Evolutionary conservation across 1,139 yeast species (phyloP).

Genomic region (Saccharomycopsis crataegensis): DNA sequence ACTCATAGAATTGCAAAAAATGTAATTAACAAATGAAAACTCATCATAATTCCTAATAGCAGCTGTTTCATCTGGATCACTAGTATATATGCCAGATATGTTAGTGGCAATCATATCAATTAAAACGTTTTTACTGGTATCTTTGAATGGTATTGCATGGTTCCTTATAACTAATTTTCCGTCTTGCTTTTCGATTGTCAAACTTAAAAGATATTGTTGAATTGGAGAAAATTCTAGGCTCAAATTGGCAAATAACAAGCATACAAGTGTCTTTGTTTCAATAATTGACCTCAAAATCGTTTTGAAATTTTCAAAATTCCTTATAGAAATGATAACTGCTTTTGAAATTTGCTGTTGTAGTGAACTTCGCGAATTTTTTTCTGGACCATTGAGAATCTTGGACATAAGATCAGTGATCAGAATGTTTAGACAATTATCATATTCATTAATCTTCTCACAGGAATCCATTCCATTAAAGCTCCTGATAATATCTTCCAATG

Average conservation of each 20-base stretch:
- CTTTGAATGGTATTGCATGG: no score
- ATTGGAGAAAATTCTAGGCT: constrained; percentile 76
- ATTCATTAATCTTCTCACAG: background rate
- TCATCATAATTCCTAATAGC: no score
- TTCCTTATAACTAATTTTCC: background rate
- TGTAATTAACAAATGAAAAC: no score
- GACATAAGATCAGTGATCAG: background rate
- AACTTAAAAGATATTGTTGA: constrained; percentile 47
- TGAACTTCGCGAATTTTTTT: background rate
- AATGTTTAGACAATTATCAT: background rate
- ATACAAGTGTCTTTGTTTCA: constrained; percentile 42
- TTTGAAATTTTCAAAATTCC: constrained; percentile 7
- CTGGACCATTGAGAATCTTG: background rate
- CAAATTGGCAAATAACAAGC: constrained; percentile 65
- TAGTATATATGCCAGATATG: no score
- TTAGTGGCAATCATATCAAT: no score
- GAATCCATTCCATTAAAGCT: background rate
- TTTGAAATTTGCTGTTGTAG: background rate
- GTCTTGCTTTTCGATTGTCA: background rate
- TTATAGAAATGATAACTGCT: background rate
- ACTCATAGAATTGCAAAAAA: no score
- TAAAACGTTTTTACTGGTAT: no score
- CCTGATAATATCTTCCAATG: background rate
- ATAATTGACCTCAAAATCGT: background rate
- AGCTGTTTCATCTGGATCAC: no score